These are phyloP conservation scores for Phytophthora tubulina DNA, from an alignment of 352 stramenopile genomes.

Conservation along the genomic window DNA sequence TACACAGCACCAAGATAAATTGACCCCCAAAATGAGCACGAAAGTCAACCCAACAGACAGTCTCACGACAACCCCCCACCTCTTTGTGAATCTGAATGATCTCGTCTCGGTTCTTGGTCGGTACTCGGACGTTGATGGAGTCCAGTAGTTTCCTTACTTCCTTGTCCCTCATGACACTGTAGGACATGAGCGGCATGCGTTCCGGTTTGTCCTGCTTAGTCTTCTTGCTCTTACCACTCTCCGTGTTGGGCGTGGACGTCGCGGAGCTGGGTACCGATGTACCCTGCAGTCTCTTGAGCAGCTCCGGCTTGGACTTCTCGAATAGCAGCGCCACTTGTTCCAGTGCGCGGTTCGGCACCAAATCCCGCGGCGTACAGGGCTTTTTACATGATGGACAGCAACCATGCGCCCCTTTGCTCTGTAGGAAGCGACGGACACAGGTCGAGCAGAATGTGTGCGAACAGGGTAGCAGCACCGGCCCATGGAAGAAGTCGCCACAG, in stretches of 20 bases:
- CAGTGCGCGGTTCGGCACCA: constrained; percentile 78
- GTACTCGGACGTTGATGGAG: constrained; percentile 64
- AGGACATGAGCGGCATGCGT: constrained; percentile 80
- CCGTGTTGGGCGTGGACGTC: constrained; percentile 33
- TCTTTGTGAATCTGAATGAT: constrained; percentile 92
- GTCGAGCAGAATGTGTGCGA: constrained; percentile 89
- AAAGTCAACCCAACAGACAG: constrained; percentile 3
- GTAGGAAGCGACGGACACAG: constrained; percentile 83
- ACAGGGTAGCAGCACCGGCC: constrained; percentile 79
- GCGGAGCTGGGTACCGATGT: constrained; percentile 11
- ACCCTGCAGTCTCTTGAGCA: constrained; percentile 57
- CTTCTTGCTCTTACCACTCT: constrained; percentile 35
- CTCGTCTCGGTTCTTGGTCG: constrained; percentile 79
- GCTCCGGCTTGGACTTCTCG: constrained; percentile 70
- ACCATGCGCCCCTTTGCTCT: constrained; percentile 70
- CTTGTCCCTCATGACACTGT: constrained; percentile 90
- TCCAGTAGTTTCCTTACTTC: constrained; percentile 82
- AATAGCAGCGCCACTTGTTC: constrained; percentile 82
- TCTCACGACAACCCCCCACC: constrained; percentile 40
- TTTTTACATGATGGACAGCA: constrained; percentile 88
- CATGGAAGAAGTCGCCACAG: constrained; percentile 87
- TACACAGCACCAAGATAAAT: constrained; percentile 7
- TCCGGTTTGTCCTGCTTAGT: constrained; percentile 50
- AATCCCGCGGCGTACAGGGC: constrained; percentile 59
- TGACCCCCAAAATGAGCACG: constrained; percentile 7